Evolutionary conservation across 176 grass and related monocot genomes (phyloP).

Genomic region (Juncus inflexus): DNA sequence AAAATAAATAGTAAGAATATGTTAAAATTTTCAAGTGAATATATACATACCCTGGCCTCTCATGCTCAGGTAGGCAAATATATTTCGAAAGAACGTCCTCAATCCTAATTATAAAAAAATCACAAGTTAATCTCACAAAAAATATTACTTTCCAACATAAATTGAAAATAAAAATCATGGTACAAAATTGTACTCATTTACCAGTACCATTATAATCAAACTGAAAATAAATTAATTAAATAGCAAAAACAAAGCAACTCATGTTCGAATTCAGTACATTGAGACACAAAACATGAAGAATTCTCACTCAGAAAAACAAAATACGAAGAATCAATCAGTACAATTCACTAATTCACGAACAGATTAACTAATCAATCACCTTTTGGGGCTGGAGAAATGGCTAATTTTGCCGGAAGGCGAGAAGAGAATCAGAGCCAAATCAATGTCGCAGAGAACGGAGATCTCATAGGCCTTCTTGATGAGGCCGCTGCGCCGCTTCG

Average conservation of each 20-base stretch:
- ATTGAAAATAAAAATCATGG: too few species aligned
- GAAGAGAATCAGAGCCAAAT: conserved; percentile 8
- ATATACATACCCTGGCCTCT: background rate
- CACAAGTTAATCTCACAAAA: background rate
- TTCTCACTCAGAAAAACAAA: too few species aligned
- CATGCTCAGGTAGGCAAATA: background rate
- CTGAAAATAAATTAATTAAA: too few species aligned
- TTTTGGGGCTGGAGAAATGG: conserved; percentile 7
- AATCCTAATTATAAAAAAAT: conserved; percentile 5
- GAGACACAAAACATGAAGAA: too few species aligned
- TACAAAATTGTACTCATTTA: too few species aligned
- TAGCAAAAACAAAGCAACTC: too few species aligned
- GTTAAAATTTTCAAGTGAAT: background rate
- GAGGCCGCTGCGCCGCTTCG: background rate
- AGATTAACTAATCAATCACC: background rate
- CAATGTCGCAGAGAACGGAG: conserved; percentile 1
- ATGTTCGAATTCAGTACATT: too few species aligned
- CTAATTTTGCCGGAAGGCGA: background rate
- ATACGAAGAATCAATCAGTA: too few species aligned
- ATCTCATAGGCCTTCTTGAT: background rate
- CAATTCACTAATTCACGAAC: too few species aligned
- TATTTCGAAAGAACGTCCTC: conserved; percentile 15
- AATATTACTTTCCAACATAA: too few species aligned
- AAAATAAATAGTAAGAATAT: background rate
- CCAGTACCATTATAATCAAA: too few species aligned